A percentile compares a stretch with the other conserved stretches of the same genome.
Evolutionary conservation across 129 eudicot genomes (phyloP).

Genomic region (Helichrysum umbraculigerum): DNA sequence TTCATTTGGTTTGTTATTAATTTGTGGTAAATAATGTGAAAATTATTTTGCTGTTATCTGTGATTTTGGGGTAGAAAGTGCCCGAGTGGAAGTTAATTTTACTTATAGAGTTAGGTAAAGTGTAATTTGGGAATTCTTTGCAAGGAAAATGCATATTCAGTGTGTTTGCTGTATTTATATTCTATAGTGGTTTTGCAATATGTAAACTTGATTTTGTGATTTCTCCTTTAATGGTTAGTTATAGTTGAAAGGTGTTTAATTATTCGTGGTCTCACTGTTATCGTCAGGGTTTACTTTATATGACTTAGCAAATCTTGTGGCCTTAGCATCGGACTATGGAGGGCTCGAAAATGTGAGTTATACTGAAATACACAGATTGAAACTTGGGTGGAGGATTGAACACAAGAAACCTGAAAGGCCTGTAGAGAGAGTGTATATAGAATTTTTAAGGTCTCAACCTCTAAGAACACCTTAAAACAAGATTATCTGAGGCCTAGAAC

Average conservation of each 20-base stretch:
- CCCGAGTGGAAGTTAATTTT: slow-evolving; percentile 8
- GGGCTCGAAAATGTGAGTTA: not conserved
- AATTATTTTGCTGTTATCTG: slow-evolving; percentile 14
- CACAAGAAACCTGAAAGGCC: slow-evolving; percentile 5
- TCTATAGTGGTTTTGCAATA: slow-evolving; percentile 14
- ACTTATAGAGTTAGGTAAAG: slow-evolving; percentile 7
- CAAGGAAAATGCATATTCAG: not conserved
- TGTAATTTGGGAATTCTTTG: slow-evolving; percentile 13
- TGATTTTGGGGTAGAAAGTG: slow-evolving; percentile 14
- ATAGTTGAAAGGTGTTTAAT: not conserved
- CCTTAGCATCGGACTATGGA: not conserved
- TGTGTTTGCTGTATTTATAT: slow-evolving; percentile 9
- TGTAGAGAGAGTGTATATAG: not conserved
- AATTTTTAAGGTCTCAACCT: not conserved
- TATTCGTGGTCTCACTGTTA: not conserved
- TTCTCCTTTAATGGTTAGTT: not conserved
- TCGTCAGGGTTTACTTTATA: not conserved
- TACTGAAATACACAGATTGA: not conserved
- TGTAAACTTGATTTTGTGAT: not conserved
- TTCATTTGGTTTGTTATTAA: not conserved
- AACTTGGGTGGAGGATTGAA: not conserved
- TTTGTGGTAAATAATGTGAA: not conserved
- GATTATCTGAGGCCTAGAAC: slow-evolving; percentile 9
- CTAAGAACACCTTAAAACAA: slow-evolving; percentile 1
- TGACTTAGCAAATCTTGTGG: not conserved